Percentiles rank a stretch among this genome's conserved stretches.
Conservation (phyloP, 2,329 filamentous ascomycete genomes). For the Boeremia lycopersici region DNA sequence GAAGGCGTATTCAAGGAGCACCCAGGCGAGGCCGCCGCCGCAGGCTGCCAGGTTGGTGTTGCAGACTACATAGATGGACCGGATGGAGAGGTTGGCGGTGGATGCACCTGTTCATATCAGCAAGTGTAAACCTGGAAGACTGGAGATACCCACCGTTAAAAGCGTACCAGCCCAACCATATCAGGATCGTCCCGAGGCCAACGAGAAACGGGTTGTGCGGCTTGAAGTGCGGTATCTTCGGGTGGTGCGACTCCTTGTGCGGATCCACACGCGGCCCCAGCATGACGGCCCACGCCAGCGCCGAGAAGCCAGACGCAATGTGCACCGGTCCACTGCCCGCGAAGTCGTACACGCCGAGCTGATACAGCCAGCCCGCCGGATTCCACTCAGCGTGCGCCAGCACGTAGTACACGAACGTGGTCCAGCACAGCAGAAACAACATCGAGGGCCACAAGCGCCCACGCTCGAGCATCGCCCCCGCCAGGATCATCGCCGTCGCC, state of each 20-base stretch:
- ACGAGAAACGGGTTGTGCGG: slow-evolving; percentile 78
- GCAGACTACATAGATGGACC: slow-evolving; percentile 61
- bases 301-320: slow-evolving; percentile 73
- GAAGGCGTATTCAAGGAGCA: slow-evolving; percentile 59
- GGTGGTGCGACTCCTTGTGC: slow-evolving; percentile 55
- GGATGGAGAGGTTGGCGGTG: slow-evolving; percentile 59
- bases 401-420: slow-evolving; percentile 45
- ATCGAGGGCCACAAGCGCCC: slow-evolving; percentile 38
- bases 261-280: slow-evolving; percentile 71
- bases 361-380: slow-evolving; percentile 71
- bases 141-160: slow-evolving; percentile 48
- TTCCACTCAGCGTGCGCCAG: slow-evolving; percentile 82
- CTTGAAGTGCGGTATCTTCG: slow-evolving; percentile 64
- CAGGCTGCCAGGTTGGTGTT: slow-evolving; percentile 65
- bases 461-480: slow-evolving; percentile 43
- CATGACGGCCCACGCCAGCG: slow-evolving; percentile 75
- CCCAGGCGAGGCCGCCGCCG: slow-evolving; percentile 61
- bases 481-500: slow-evolving; percentile 41
- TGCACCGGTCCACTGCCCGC: slow-evolving; percentile 78
- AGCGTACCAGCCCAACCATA: slow-evolving; percentile 47
- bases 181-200: slow-evolving; percentile 71
- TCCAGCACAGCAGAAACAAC: slow-evolving; percentile 45
- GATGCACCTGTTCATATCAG: slow-evolving; percentile 26
- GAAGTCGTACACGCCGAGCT: slow-evolving; percentile 73
- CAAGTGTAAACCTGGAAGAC: neutral